These are phyloP conservation scores for Beauveria caledonica DNA, from an alignment of 2,329 filamentous ascomycete species.

Conservation along the genomic window DNA sequence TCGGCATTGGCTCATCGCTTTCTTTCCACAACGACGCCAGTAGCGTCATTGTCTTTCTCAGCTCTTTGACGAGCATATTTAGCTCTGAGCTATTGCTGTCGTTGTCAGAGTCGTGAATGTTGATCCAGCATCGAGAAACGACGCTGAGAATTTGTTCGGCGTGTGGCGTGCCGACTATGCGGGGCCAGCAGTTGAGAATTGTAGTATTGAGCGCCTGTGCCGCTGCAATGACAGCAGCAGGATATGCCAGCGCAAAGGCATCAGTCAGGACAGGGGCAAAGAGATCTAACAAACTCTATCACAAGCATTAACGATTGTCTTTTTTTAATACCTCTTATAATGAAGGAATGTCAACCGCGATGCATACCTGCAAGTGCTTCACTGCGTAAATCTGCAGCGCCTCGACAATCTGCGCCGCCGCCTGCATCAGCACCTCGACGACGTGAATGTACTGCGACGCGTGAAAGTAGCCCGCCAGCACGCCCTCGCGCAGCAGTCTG, in stretches of 20 bases:
- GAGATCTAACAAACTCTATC: slow-evolving; percentile 57
- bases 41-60: slow-evolving; percentile 27
- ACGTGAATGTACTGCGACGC: slow-evolving; percentile 50
- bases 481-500: slow-evolving; percentile 45
- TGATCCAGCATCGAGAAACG: slow-evolving; percentile 55
- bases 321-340: background rate
- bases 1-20: slow-evolving; percentile 11
- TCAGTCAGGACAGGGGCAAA: slow-evolving; percentile 57
- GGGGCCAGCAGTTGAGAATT: slow-evolving; percentile 60
- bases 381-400: slow-evolving; percentile 53
- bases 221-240: slow-evolving; percentile 45
- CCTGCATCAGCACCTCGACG: slow-evolving; percentile 45
- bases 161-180: slow-evolving; percentile 47
- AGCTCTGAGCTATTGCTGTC: background rate
- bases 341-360: background rate
- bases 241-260: slow-evolving; percentile 53
- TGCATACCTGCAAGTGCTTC: slow-evolving; percentile 56
- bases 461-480: slow-evolving; percentile 49
- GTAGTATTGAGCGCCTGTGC: slow-evolving; percentile 46
- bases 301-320: background rate
- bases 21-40: slow-evolving; percentile 21
- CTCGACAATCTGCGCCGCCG: slow-evolving; percentile 41
- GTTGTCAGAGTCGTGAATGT: slow-evolving; percentile 32
- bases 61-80: slow-evolving; percentile 21
- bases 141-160: slow-evolving; percentile 56